Conservation (phyloP, 164 flowering plant genomes). For the Euptelea pleiosperma region DNA sequence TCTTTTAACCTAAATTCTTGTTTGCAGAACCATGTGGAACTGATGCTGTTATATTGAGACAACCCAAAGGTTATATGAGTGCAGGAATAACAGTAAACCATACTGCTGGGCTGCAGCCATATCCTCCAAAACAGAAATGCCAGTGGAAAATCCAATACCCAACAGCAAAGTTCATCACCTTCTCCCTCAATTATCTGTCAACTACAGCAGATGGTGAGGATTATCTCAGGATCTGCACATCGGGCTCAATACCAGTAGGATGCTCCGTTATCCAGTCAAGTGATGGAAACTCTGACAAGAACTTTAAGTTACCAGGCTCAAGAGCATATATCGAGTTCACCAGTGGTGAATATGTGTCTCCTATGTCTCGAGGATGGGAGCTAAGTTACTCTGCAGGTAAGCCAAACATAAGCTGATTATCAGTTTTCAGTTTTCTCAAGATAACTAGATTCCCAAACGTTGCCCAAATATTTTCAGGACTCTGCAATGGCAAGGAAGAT, state of each 20-base stretch:
- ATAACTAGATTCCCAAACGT: not conserved
- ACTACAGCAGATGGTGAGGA: conserved; percentile 8
- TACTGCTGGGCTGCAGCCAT: conserved; percentile 16
- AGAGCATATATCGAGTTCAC: conserved; percentile 7
- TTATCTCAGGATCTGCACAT: conserved; percentile 6
- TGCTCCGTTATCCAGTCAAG: conserved; percentile 6
- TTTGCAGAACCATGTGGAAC: conserved; percentile 11
- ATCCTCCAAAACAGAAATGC: conserved; percentile 13
- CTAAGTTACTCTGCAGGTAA: conserved; percentile 19
- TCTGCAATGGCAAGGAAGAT: conserved; percentile 17
- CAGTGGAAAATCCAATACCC: conserved; percentile 11
- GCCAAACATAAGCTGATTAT: not conserved
- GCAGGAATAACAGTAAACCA: conserved; percentile 15
- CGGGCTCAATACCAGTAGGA: not conserved
- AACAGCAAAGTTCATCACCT: conserved; percentile 17
- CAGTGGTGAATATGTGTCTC: conserved; percentile 1
- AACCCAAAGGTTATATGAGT: conserved; percentile 10
- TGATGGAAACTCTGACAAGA: not conserved
- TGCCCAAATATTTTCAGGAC: conserved; percentile 10
- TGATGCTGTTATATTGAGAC: conserved; percentile 10
- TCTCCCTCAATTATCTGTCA: conserved; percentile 9
- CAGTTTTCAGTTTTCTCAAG: not conserved
- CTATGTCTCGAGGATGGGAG: conserved; percentile 17
- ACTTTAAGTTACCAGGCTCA: conserved; percentile 1
- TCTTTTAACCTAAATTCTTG: too few species aligned